A percentile compares a stretch with the other conserved stretches of the same genome.
phyloP scores from a whole-genome alignment of 257 asterid species.

The Rehmannia glutinosa region DNA sequence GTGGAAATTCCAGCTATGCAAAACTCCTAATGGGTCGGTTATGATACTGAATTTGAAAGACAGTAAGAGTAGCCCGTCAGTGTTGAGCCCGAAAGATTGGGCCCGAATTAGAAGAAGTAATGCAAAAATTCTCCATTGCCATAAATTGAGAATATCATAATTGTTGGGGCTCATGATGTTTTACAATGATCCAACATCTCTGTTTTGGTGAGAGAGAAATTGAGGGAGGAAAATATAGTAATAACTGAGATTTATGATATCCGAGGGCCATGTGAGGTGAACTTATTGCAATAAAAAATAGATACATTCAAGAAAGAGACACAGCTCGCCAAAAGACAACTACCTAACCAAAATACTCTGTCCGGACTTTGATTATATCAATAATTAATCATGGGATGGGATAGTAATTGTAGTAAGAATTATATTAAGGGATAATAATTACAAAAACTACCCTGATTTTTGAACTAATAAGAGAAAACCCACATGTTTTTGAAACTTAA shows the following conservation, averaged over 20 bases:
- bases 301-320: no score
- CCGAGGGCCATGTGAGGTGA: constrained; percentile 49
- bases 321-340: constrained; percentile 62
- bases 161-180: constrained; percentile 46
- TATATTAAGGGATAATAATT: constrained; percentile 19
- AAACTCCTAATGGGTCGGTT: constrained; percentile 54
- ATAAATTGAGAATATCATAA: constrained; percentile 36
- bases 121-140: constrained; percentile 39
- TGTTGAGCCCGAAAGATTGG: constrained; percentile 47
- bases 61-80: constrained; percentile 64
- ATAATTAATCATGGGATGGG: constrained; percentile 19
- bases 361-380: constrained; percentile 32
- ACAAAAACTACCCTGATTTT: no score
- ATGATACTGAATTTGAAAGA: constrained; percentile 56
- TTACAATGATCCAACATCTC: constrained; percentile 43
- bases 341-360: constrained; percentile 47
- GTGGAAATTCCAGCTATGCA: constrained; percentile 47
- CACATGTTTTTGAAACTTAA: no score
- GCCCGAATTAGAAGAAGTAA: constrained; percentile 29
- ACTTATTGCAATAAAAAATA: no score
- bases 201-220: background rate
- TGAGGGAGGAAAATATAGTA: background rate
- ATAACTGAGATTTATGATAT: constrained; percentile 59
- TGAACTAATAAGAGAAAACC: no score
- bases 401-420: constrained; percentile 12